Conservation (phyloP, 2,329 filamentous ascomycete species). For the Cadophora sp. region DNA sequence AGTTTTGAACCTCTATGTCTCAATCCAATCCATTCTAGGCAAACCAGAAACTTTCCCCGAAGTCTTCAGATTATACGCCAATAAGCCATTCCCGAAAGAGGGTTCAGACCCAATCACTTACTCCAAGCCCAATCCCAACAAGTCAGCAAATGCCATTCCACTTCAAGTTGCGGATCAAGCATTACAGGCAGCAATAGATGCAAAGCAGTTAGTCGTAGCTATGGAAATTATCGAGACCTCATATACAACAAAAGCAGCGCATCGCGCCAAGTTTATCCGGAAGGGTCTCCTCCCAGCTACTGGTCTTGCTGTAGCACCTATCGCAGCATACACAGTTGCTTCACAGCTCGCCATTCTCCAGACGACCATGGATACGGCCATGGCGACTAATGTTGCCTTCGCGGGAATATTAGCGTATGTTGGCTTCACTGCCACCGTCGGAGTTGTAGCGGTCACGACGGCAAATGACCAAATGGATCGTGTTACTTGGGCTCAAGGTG, state of each 20-base stretch:
- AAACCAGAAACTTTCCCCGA: conserved; percentile 79
- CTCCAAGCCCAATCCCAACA: conserved; percentile 68
- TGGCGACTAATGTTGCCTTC: conserved; percentile 80
- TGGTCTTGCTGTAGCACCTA: conserved; percentile 63
- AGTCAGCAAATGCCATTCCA: conserved; percentile 75
- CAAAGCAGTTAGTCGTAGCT: conserved; percentile 78
- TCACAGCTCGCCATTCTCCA: conserved; percentile 71
- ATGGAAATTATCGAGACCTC: conserved; percentile 76
- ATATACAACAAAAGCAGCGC: conserved; percentile 71
- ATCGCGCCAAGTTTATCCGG: conserved; percentile 70
- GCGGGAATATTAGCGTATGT: conserved; percentile 84
- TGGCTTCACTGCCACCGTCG: conserved; percentile 79
- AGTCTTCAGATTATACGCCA: conserved; percentile 81
- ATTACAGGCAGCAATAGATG: conserved; percentile 78
- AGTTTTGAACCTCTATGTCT: conserved; percentile 77
- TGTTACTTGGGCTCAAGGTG: conserved; percentile 87
- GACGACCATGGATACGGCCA: conserved; percentile 75
- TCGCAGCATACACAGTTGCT: conserved; percentile 74
- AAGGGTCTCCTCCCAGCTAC: conserved; percentile 66
- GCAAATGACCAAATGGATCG: conserved; percentile 94
- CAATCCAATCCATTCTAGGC: conserved; percentile 75
- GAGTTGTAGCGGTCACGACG: conserved; percentile 83
- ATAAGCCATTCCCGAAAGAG: conserved; percentile 75
- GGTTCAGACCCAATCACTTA: conserved; percentile 65
- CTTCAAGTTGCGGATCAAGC: conserved; percentile 73